A percentile compares a stretch with the other conserved stretches of the same genome.
Conservation (phyloP, 1,284 basidiomycete species). For the Megacollybia platyphylla region DNA sequence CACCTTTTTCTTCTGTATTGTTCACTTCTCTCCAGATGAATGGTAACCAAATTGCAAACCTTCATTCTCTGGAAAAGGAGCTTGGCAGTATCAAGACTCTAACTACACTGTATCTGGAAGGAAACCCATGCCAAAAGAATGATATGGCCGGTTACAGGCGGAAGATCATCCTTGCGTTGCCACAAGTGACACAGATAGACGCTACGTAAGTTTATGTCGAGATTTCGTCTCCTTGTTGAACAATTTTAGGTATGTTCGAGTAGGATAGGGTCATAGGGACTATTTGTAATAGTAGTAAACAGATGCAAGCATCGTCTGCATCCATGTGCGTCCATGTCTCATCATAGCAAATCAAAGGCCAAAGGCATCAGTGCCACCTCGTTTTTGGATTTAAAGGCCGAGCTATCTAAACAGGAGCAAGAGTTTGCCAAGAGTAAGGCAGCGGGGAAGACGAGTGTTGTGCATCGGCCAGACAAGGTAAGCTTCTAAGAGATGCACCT, state of each 20-base stretch:
- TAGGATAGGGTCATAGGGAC: background rate
- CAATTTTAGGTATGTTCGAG: conserved; percentile 5
- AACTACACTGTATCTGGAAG: conserved; percentile 89
- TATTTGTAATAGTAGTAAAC: too few species aligned
- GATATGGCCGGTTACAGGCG: conserved; percentile 78
- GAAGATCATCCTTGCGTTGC: conserved; percentile 82
- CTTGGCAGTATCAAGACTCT: conserved; percentile 59
- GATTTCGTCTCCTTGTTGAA: background rate
- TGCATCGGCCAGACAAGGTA: conserved; percentile 56
- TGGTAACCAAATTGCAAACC: conserved; percentile 69
- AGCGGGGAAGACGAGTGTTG: conserved; percentile 33
- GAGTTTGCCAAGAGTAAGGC: conserved; percentile 49
- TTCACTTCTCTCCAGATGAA: conserved; percentile 51
- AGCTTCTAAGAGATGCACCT: conserved; percentile 5
- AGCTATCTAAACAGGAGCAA: conserved; percentile 54
- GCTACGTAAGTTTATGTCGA: conserved; percentile 60
- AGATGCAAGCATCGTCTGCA: too few species aligned
- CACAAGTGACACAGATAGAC: conserved; percentile 89
- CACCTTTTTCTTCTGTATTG: background rate
- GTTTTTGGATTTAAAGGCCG: conserved; percentile 67
- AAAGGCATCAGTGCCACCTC: conserved; percentile 58
- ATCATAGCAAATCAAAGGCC: conserved; percentile 39
- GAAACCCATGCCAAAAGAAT: conserved; percentile 79
- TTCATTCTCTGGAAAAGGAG: conserved; percentile 61
- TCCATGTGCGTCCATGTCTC: too few species aligned